phyloP scores from a whole-genome alignment of 2,329 filamentous ascomycete species.

The Phyllosticta citribraziliensis region DNA sequence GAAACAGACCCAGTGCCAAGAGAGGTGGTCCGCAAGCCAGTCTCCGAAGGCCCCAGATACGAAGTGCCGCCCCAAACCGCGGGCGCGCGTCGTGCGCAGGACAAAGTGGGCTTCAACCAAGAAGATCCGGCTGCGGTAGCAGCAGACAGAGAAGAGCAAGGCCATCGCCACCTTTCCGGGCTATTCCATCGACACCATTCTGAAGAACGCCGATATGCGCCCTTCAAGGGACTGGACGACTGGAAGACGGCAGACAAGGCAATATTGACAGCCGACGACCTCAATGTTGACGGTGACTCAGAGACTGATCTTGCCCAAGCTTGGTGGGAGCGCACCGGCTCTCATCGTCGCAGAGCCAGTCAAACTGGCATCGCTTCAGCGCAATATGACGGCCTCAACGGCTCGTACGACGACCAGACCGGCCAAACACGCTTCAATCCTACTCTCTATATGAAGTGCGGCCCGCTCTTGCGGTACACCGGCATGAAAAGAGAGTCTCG shows the following conservation, averaged over 20 bases:
- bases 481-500: slow-evolving; percentile 58
- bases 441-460: slow-evolving; percentile 75
- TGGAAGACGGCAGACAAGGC: slow-evolving; percentile 35
- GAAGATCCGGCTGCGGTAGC: slow-evolving; percentile 15
- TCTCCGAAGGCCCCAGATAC: slow-evolving; percentile 20
- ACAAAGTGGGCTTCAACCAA: slow-evolving; percentile 32
- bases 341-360: slow-evolving; percentile 30
- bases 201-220: slow-evolving; percentile 44
- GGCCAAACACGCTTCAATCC: slow-evolving; percentile 71
- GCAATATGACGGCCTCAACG: slow-evolving; percentile 42
- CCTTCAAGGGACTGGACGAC: slow-evolving; percentile 46
- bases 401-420: slow-evolving; percentile 53
- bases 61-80: slow-evolving; percentile 27
- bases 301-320: slow-evolving; percentile 30
- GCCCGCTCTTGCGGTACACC: slow-evolving; percentile 80
- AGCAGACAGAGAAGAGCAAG: not conserved
- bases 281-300: slow-evolving; percentile 29
- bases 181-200: slow-evolving; percentile 29
- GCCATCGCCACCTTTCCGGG: slow-evolving; percentile 20
- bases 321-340: slow-evolving; percentile 66
- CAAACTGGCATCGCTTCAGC: slow-evolving; percentile 16
- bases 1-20: slow-evolving; percentile 25
- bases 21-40: slow-evolving; percentile 17
- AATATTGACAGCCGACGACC: slow-evolving; percentile 32
- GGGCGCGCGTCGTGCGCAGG: slow-evolving; percentile 25